Conservation (phyloP, 371 early-diverging fungal species). For the Chytridium lagenaria region DNA sequence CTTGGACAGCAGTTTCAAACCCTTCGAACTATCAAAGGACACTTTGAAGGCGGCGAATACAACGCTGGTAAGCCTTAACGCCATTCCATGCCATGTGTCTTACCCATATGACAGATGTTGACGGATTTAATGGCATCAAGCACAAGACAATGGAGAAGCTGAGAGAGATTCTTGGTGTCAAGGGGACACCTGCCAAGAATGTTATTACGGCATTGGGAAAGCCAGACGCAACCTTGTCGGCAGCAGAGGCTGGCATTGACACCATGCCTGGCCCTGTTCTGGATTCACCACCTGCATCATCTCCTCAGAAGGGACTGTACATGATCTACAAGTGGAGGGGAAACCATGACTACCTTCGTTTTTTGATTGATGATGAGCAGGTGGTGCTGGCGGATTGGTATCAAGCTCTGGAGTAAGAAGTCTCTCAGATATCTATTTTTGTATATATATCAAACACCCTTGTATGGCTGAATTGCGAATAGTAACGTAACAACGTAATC, state of each 20-base stretch:
- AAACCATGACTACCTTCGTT: slow-evolving; percentile 69
- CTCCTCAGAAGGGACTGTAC: slow-evolving; percentile 28
- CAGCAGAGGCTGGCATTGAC: background rate
- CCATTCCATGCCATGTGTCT: background rate
- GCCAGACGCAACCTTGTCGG: slow-evolving; percentile 58
- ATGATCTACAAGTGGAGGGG: slow-evolving; percentile 69
- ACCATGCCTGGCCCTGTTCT: slow-evolving; percentile 37
- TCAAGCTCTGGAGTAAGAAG: slow-evolving; percentile 15
- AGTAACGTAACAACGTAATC: background rate
- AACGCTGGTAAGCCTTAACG: slow-evolving; percentile 4
- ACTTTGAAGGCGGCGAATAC: slow-evolving; percentile 59
- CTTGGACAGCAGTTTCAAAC: slow-evolving; percentile 46
- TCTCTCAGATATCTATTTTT: no score
- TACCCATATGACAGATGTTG: slow-evolving; percentile 48
- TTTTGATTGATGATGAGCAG: slow-evolving; percentile 38
- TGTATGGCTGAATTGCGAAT: no score
- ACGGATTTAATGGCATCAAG: slow-evolving; percentile 63
- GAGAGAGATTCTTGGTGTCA: slow-evolving; percentile 8
- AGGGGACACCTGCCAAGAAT: slow-evolving; percentile 20
- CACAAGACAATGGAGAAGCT: slow-evolving; percentile 52
- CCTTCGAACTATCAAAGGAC: slow-evolving; percentile 58
- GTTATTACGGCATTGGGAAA: slow-evolving; percentile 49
- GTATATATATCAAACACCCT: no score
- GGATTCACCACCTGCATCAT: slow-evolving; percentile 12
- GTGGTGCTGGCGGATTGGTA: slow-evolving; percentile 32